Conservation (phyloP, 352 stramenopile genomes). For the Phytopythium helicoides region DNA sequence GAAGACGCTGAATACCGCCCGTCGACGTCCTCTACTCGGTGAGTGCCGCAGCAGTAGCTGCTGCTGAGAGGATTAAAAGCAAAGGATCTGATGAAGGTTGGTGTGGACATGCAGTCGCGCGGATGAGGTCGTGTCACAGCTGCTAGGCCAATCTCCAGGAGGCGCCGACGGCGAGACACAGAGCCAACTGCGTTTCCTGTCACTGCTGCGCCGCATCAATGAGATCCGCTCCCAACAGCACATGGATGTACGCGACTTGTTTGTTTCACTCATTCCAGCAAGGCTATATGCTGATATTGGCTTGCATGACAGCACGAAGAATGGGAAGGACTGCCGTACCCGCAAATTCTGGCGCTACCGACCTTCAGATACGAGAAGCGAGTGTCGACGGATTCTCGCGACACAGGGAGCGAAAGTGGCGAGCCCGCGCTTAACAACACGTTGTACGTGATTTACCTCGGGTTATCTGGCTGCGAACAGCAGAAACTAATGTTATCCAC, state of each 20-base stretch:
- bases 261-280: too few species aligned
- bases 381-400: constrained; percentile 18
- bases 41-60: too few species aligned
- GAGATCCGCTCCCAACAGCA: constrained; percentile 83
- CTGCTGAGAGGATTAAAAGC: too few species aligned
- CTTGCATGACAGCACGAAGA: constrained; percentile 60
- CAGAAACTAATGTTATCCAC: too few species aligned
- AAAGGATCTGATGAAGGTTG: not conserved
- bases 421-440: constrained; percentile 61
- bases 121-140: constrained; percentile 23
- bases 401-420: constrained; percentile 8
- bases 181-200: constrained; percentile 70
- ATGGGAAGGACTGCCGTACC: constrained; percentile 78
- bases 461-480: not conserved
- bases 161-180: constrained; percentile 33
- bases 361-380: constrained; percentile 75
- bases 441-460: constrained; percentile 15
- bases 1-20: not conserved
- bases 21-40: not conserved
- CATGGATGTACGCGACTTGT: constrained; percentile 39
- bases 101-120: constrained; percentile 7
- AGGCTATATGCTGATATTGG: too few species aligned
- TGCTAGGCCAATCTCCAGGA: constrained; percentile 20
- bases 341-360: constrained; percentile 75
- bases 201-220: constrained; percentile 76